phyloP scores from a whole-genome alignment of 257 asterid genomes.

The Penstemon newberryi region DNA sequence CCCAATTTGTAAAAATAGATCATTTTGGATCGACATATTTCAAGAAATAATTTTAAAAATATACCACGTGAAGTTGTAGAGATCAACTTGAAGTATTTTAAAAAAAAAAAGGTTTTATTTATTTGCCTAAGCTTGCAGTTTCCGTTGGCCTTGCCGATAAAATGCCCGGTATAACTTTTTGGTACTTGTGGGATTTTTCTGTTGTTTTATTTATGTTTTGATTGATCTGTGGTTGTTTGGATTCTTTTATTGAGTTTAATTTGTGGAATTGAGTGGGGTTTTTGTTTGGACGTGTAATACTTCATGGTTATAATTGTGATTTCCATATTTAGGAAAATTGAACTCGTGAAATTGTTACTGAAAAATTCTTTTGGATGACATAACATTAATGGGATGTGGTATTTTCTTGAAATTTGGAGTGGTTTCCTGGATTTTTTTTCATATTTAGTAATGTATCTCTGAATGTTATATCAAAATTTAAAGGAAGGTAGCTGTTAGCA shows the following conservation, averaged over 20 bases:
- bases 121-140: constrained; percentile 96
- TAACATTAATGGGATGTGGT: constrained; percentile 1
- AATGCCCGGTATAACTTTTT: constrained; percentile 80
- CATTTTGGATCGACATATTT: no score
- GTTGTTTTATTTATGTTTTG: not conserved
- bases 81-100: no score
- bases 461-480: no score
- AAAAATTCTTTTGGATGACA: not conserved
- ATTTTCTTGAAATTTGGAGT: constrained; percentile 1
- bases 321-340: not conserved
- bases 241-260: not conserved
- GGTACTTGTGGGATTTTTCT: not conserved
- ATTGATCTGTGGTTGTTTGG: not conserved
- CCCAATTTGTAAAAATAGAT: no score
- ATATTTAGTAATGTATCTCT: not conserved
- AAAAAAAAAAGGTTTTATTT: no score
- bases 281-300: constrained; percentile 10
- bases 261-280: not conserved
- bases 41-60: no score
- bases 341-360: not conserved
- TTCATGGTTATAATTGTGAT: constrained; percentile 15
- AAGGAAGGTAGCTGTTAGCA: not conserved
- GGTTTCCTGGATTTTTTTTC: not conserved
- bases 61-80: no score
- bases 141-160: constrained; percentile 85